Evolutionary conservation across 345 rosid genomes (phyloP).

Genomic region (Acer negundo): DNA sequence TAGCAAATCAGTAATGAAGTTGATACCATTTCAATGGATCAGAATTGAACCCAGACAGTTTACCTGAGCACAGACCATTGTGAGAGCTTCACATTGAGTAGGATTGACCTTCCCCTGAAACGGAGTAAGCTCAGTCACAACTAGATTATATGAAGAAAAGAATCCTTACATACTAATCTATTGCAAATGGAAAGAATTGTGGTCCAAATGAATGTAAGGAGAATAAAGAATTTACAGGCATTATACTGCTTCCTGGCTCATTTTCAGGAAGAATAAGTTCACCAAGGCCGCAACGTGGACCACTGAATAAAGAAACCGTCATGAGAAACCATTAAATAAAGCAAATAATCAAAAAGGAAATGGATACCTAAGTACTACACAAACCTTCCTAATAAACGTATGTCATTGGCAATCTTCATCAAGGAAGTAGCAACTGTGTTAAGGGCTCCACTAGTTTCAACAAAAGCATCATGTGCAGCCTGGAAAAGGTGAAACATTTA

Average conservation of each 20-base stretch:
- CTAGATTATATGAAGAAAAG: constrained; percentile 17
- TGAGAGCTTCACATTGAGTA: constrained; percentile 96
- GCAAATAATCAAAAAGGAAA: background rate
- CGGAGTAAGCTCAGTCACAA: constrained; percentile 17
- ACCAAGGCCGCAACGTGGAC: constrained; percentile 98
- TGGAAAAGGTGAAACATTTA: constrained; percentile 33
- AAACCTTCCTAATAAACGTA: constrained; percentile 87
- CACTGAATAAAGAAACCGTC: constrained; percentile 52
- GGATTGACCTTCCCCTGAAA: constrained; percentile 98
- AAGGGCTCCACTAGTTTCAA: constrained; percentile 91
- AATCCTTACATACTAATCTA: constrained; percentile 13
- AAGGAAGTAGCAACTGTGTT: constrained; percentile 79
- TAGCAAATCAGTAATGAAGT: constrained; percentile 3
- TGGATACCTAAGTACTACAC: constrained; percentile 5
- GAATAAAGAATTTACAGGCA: constrained; percentile 67
- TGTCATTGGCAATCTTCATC: constrained; percentile 95
- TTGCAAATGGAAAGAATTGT: background rate
- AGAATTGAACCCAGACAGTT: constrained; percentile 18
- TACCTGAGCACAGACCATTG: constrained; percentile 99
- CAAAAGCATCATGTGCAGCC: constrained; percentile 99
- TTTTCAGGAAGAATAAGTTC: constrained; percentile 99
- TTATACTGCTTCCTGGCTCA: constrained; percentile 99
- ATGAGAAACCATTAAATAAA: constrained; percentile 23
- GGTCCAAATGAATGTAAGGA: background rate
- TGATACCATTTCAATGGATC: constrained; percentile 19